Evolutionary conservation across 345 rosid species (phyloP).

Genomic region (Laguncularia racemosa): DNA sequence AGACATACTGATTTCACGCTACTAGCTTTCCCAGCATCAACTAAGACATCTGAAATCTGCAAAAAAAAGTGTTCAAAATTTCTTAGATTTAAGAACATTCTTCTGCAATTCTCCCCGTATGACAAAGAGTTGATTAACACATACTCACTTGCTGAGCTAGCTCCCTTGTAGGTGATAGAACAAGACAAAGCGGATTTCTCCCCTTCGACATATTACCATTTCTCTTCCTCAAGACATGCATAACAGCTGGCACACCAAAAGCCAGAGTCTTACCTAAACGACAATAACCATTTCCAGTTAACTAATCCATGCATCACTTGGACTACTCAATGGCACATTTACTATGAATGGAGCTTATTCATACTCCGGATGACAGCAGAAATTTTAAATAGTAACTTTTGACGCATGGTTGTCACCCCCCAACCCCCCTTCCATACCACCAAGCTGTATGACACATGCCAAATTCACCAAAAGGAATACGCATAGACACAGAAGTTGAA

Average conservation of each 20-base stretch:
- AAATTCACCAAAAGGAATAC: no score
- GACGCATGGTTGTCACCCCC: no score
- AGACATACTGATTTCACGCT: conserved; percentile 68
- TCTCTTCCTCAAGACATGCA: conserved; percentile 70
- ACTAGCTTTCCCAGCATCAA: conserved; percentile 73
- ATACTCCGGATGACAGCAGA: no score
- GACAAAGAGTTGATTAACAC: not conserved
- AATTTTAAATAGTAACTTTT: no score
- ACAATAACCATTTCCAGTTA: not conserved
- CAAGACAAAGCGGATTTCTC: conserved; percentile 72
- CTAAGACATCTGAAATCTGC: conserved; percentile 74
- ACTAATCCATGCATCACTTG: not conserved
- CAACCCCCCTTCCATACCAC: no score
- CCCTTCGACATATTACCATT: conserved; percentile 45
- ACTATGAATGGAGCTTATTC: conserved; percentile 7
- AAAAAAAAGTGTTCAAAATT: conserved; percentile 1
- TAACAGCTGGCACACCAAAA: conserved; percentile 78
- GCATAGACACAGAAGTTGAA: no score
- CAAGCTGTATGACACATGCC: no score
- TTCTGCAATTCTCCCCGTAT: not conserved
- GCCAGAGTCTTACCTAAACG: conserved; percentile 81
- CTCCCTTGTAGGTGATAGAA: conserved; percentile 94
- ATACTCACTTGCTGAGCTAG: conserved; percentile 79
- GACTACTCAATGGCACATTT: not conserved
- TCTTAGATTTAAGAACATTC: not conserved